These are phyloP conservation scores for Fusarium penzigii DNA, from an alignment of 2,329 filamentous ascomycete genomes.

Conservation along the genomic window DNA sequence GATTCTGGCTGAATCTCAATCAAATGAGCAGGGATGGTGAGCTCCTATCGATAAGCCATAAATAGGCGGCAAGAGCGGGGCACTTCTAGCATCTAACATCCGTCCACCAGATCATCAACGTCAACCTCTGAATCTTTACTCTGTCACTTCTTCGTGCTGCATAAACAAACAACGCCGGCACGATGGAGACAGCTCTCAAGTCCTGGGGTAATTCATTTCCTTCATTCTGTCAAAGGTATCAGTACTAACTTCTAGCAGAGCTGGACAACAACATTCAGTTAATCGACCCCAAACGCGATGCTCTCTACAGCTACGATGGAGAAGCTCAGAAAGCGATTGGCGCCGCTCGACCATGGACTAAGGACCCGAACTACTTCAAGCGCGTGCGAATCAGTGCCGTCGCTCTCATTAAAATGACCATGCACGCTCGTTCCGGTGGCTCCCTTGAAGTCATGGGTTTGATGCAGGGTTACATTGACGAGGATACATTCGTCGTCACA, in stretches of 20 bases:
- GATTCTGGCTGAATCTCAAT: neutral
- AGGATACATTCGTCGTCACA: conserved; percentile 85
- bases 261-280: conserved; percentile 83
- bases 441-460: conserved; percentile 94
- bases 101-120: conserved; percentile 12
- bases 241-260: conserved; percentile 54
- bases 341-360: conserved; percentile 70
- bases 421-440: conserved; percentile 96
- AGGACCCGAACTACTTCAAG: conserved; percentile 86
- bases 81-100: conserved; percentile 10
- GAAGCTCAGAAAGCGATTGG: conserved; percentile 67
- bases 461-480: conserved; percentile 92
- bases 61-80: conserved; percentile 23
- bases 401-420: conserved; percentile 97
- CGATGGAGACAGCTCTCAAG: conserved; percentile 34
- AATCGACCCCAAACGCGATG: conserved; percentile 84
- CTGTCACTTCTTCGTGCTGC: conserved; percentile 11
- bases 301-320: conserved; percentile 82
- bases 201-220: conserved; percentile 27
- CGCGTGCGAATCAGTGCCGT: conserved; percentile 90
- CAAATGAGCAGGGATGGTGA: conserved; percentile 2
- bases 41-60: conserved; percentile 31
- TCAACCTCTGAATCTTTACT: conserved; percentile 20
- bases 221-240: neutral
- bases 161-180: conserved; percentile 17